A percentile compares a stretch with the other conserved stretches of the same genome.
phyloP scores from a whole-genome alignment of 2,329 filamentous ascomycete species.

The Penicillium brevicompactum region DNA sequence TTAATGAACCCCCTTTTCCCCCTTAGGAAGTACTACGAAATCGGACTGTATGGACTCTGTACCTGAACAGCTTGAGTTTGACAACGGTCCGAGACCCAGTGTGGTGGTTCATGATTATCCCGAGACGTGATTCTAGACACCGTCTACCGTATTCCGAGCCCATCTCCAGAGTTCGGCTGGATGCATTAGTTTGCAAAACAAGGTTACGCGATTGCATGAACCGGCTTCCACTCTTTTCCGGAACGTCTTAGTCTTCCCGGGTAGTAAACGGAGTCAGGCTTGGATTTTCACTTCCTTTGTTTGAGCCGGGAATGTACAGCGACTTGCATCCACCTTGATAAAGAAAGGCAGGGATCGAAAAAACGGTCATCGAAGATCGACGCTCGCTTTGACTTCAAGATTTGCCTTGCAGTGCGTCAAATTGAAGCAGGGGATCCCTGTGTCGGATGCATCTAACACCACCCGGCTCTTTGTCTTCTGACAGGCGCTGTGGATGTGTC shows the following conservation, averaged over 20 bases:
- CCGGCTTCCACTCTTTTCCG: slow-evolving; percentile 18
- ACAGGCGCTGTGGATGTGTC: slow-evolving; percentile 5
- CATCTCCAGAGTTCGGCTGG: slow-evolving; percentile 28
- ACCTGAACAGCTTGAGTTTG: background rate
- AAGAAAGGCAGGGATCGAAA: background rate
- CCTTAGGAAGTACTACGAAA: background rate
- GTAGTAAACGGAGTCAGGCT: background rate
- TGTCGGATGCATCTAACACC: slow-evolving; percentile 1
- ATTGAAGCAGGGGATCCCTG: background rate
- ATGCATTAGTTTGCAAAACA: slow-evolving; percentile 31
- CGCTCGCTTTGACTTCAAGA: slow-evolving; percentile 4
- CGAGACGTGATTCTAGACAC: slow-evolving; percentile 10
- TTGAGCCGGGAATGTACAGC: background rate
- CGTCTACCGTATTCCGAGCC: slow-evolving; percentile 17
- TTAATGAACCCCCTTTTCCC: slow-evolving; percentile 8
- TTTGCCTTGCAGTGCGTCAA: slow-evolving; percentile 15
- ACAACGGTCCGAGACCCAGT: slow-evolving; percentile 12
- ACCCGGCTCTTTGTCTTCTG: slow-evolving; percentile 7
- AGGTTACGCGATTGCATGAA: slow-evolving; percentile 29
- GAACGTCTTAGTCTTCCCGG: slow-evolving; percentile 10
- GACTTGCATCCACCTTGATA: background rate
- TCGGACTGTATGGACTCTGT: background rate
- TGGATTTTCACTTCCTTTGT: background rate
- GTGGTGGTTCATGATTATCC: slow-evolving; percentile 11
- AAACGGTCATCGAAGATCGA: slow-evolving; percentile 9